Base-by-base conservation (phyloP, 2,329 filamentous ascomycete genomes). In the Chrysoporthe deuterocubensis region DNA sequence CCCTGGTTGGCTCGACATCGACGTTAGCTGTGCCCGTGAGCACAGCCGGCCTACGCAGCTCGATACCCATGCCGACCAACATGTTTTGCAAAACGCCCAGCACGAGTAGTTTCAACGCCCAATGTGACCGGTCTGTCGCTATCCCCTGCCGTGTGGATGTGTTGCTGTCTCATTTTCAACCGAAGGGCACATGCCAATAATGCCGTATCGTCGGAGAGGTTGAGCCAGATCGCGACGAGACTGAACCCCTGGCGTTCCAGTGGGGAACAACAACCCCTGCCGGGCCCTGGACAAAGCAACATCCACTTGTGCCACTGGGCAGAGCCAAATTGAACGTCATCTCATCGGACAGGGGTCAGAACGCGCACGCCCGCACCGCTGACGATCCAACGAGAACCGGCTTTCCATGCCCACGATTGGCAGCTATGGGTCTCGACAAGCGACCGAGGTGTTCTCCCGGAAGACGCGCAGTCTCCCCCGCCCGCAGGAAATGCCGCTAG, bases 291-390 rank as follows among this genome's bases (percentile, higher is more conserved):
- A 46, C 64, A 66, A 56, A 43, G 32, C 21, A 54, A 43, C 67
- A 52, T 67, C 66, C 67, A 67, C 61, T 67, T 40, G 52, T 43
- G 50, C 43, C 60, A 65, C 43, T 66, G 64, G 40, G 43, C 60
- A 64, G 66, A 69, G 67, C 61, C 67, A 69, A 69, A 64, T 64
- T 69, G 64, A 59, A 69, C 67, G 64, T 64, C 67, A 69, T 64
- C 42, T 60, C 59, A 56, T 67, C 46, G 50, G 59, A 62, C 67
- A 69, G 64, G 67, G 67, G 65, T 69, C 52, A 16, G 32, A 43
- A 58, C 11, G 42, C 50, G 34, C 34, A 40, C 34, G 32, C 34
- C 6, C 18, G 54, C 26, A 34, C 50, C 32, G 9, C 7, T n/a
- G 54, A 40, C 32, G 34, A 57, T 40, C 18, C 34, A 32, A 16